Evolutionary conservation across 495 filamentous ascomycete genomes (phyloP).

Genomic region (Aspergillus campestris): DNA sequence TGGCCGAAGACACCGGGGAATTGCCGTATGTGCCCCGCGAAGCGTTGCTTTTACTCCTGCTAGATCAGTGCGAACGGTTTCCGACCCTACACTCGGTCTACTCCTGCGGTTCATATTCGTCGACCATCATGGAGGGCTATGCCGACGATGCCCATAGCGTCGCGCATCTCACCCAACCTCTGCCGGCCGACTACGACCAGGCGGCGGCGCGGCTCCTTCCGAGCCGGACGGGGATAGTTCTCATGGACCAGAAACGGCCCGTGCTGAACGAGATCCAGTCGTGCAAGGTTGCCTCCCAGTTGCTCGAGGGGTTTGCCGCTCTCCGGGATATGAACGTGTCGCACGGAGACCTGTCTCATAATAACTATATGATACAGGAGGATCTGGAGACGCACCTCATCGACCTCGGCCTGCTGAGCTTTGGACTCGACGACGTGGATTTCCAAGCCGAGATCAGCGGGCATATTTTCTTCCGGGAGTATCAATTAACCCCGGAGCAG

Average conservation of each 20-base stretch:
- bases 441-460: not conserved
- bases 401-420: slow-evolving; percentile 12
- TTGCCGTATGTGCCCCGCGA: slow-evolving; percentile 16
- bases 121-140: slow-evolving; percentile 18
- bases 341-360: slow-evolving; percentile 16
- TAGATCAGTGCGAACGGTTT: slow-evolving; percentile 15
- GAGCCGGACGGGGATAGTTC: slow-evolving; percentile 2
- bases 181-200: not conserved
- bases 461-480: slow-evolving; percentile 14
- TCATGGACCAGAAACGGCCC: slow-evolving; percentile 8
- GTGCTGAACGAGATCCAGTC: slow-evolving; percentile 13
- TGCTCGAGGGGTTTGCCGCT: slow-evolving; percentile 15
- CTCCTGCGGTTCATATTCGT: slow-evolving; percentile 10
- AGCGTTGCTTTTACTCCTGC: slow-evolving; percentile 15
- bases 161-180: not conserved
- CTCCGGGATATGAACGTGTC: slow-evolving; percentile 18
- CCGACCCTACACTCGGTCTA: slow-evolving; percentile 22
- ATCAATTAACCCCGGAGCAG: slow-evolving; percentile 16
- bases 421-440: slow-evolving; percentile 8
- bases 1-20: slow-evolving; percentile 2
- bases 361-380: slow-evolving; percentile 18
- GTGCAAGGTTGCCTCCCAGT: slow-evolving; percentile 19
- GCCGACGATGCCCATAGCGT: slow-evolving; percentile 9
- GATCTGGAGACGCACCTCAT: slow-evolving; percentile 14
- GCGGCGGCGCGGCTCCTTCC: slow-evolving; percentile 7